These are phyloP conservation scores for Rhododendron griersonianum DNA, from an alignment of 148 eudicot genomes.

Conservation along the genomic window DNA sequence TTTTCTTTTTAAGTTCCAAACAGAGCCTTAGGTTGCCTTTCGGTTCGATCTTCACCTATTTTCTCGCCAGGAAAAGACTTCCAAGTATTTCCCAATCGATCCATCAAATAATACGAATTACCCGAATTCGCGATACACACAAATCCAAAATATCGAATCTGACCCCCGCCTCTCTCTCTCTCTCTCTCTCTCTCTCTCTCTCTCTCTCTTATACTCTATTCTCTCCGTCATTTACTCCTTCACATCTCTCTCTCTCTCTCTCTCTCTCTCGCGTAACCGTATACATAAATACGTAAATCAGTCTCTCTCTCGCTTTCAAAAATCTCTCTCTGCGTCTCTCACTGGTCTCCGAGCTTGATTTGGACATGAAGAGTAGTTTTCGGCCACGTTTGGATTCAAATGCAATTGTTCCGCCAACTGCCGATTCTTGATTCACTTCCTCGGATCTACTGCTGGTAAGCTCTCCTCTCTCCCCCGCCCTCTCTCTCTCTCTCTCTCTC, in stretches of 20 bases:
- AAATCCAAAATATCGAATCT: background rate
- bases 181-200: background rate
- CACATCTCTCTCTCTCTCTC: background rate
- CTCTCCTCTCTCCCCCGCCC: background rate
- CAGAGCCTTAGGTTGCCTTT: too few species aligned
- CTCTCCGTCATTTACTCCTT: background rate
- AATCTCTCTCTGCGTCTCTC: conserved; percentile 5
- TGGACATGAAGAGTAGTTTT: conserved; percentile 2
- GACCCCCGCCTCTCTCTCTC: conserved; percentile 1
- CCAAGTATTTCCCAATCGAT: background rate
- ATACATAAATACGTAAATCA: background rate
- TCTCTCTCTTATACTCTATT: background rate
- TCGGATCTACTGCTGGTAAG: conserved; percentile 5
- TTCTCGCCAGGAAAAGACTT: background rate
- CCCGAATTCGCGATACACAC: background rate
- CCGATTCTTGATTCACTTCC: background rate
- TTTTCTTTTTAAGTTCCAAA: too few species aligned
- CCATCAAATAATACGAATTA: background rate
- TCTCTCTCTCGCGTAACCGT: background rate
- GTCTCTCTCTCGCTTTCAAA: background rate
- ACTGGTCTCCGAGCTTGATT: conserved; percentile 3
- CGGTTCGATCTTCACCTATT: background rate
- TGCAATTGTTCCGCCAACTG: background rate
- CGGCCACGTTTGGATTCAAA: background rate
- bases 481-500: background rate